Percentiles rank a stretch among this genome's conserved stretches.
phyloP scores from a whole-genome alignment of 2,329 filamentous ascomycete species.

The Tolypocladium guangdongense region DNA sequence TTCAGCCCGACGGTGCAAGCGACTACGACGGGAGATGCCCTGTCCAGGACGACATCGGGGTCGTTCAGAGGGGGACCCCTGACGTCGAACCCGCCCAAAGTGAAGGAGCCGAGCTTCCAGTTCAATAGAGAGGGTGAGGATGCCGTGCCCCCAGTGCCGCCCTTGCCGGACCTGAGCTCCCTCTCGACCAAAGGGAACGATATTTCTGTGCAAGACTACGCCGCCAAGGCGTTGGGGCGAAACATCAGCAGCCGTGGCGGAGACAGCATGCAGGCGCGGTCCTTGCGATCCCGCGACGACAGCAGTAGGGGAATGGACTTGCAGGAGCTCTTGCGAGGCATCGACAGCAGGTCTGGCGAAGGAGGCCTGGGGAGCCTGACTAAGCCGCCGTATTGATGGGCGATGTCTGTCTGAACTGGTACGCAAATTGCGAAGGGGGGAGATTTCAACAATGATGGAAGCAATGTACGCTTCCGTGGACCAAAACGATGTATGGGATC shows the following conservation, averaged over 20 bases:
- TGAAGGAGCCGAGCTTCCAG: slow-evolving; percentile 15
- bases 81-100: slow-evolving; percentile 29
- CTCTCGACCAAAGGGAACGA: slow-evolving; percentile 17
- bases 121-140: slow-evolving; percentile 21
- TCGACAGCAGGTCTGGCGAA: slow-evolving; percentile 37
- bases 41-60: slow-evolving; percentile 21
- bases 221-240: slow-evolving; percentile 21
- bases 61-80: slow-evolving; percentile 28
- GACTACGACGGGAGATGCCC: slow-evolving; percentile 16
- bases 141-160: slow-evolving; percentile 44
- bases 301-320: slow-evolving; percentile 30
- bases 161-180: slow-evolving; percentile 31
- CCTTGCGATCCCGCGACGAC: slow-evolving; percentile 21
- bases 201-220: slow-evolving; percentile 24
- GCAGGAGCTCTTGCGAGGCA: slow-evolving; percentile 36
- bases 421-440: neutral
- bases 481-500: neutral
- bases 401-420: neutral
- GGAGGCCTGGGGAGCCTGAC: slow-evolving; percentile 33
- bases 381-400: slow-evolving; percentile 35
- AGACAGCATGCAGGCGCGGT: slow-evolving; percentile 24
- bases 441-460: neutral
- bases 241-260: slow-evolving; percentile 31
- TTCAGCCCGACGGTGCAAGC: slow-evolving; percentile 34
- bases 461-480: neutral